Evolutionary conservation across 495 filamentous ascomycete species (phyloP).

Genomic region (Aspergillus asperescens): DNA sequence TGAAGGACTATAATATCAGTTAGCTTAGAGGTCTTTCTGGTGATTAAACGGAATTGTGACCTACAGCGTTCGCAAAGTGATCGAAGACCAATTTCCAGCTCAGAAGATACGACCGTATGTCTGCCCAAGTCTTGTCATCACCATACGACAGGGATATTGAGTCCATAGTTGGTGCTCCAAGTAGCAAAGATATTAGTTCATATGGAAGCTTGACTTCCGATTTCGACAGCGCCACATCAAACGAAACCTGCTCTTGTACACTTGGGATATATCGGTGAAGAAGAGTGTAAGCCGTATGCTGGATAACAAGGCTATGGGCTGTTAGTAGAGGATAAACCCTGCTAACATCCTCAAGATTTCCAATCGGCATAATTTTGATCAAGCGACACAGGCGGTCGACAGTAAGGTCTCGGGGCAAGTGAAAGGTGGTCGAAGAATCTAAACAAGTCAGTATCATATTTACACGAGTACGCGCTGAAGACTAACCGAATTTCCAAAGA

Average conservation of each 20-base stretch:
- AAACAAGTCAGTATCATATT: slow-evolving; percentile 13
- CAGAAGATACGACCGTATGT: slow-evolving; percentile 70
- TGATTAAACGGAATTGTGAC: slow-evolving; percentile 9
- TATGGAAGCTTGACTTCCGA: slow-evolving; percentile 59
- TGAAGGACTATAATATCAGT: slow-evolving; percentile 54
- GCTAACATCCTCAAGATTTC: slow-evolving; percentile 50
- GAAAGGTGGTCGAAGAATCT: slow-evolving; percentile 48
- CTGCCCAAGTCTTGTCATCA: slow-evolving; percentile 38
- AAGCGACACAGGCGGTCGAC: slow-evolving; percentile 62
- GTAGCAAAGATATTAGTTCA: slow-evolving; percentile 64
- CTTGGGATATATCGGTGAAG: slow-evolving; percentile 72
- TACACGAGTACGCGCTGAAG: not conserved
- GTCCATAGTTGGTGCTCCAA: slow-evolving; percentile 41
- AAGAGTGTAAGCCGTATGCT: slow-evolving; percentile 73
- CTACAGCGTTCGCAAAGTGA: slow-evolving; percentile 68
- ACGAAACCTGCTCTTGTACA: slow-evolving; percentile 73
- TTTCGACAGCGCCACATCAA: slow-evolving; percentile 76
- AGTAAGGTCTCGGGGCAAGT: slow-evolving; percentile 63
- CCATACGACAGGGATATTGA: slow-evolving; percentile 44
- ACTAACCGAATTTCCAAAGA: slow-evolving; percentile 40
- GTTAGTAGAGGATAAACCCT: slow-evolving; percentile 69
- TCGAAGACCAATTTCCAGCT: slow-evolving; percentile 91
- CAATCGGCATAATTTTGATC: slow-evolving; percentile 53
- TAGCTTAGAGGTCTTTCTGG: slow-evolving; percentile 9
- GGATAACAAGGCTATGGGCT: slow-evolving; percentile 66